A percentile compares a stretch with the other conserved stretches of the same genome.
Conservation (phyloP, 192 early-diverging fungal species). For the Lunasporangiospora selenospora region DNA sequence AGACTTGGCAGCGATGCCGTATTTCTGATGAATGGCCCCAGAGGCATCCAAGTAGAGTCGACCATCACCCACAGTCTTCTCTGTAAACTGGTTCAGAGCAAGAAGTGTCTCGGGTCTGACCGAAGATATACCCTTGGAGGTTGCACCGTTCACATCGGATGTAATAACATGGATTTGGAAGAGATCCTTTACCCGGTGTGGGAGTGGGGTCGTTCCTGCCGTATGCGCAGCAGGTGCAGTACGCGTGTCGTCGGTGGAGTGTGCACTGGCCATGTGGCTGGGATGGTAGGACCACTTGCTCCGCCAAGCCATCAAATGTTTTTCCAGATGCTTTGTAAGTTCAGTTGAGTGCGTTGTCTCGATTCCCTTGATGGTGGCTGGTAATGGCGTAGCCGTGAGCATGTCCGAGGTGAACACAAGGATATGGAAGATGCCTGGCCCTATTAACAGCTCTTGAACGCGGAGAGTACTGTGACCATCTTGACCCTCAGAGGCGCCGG, state of each 20-base stretch:
- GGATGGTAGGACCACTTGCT: conserved; percentile 26
- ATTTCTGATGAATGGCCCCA: conserved; percentile 17
- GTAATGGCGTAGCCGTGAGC: neutral
- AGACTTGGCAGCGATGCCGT: conserved; percentile 20
- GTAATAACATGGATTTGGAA: too few relatives aligned
- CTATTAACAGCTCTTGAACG: conserved; percentile 22
- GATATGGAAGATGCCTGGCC: conserved; percentile 37
- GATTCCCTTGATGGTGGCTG: conserved; percentile 3
- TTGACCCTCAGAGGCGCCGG: neutral
- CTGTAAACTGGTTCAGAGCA: too few relatives aligned
- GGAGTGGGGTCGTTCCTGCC: too few relatives aligned
- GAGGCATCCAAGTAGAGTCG: conserved; percentile 20
- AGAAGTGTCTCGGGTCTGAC: too few relatives aligned
- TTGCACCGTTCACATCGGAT: neutral
- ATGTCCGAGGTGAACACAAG: conserved; percentile 26
- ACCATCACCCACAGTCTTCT: conserved; percentile 19
- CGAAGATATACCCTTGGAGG: neutral
- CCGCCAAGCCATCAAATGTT: conserved; percentile 17
- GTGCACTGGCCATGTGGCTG: too few relatives aligned
- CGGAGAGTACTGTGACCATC: too few relatives aligned
- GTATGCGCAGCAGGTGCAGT: too few relatives aligned
- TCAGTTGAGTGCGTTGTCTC: conserved; percentile 5
- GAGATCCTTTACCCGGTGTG: too few relatives aligned
- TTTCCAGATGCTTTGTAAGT: conserved; percentile 8
- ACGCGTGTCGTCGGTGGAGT: too few relatives aligned